These are phyloP conservation scores for Arachnopeziza araneosa DNA, from an alignment of 2,329 filamentous ascomycete genomes.

Conservation along the genomic window DNA sequence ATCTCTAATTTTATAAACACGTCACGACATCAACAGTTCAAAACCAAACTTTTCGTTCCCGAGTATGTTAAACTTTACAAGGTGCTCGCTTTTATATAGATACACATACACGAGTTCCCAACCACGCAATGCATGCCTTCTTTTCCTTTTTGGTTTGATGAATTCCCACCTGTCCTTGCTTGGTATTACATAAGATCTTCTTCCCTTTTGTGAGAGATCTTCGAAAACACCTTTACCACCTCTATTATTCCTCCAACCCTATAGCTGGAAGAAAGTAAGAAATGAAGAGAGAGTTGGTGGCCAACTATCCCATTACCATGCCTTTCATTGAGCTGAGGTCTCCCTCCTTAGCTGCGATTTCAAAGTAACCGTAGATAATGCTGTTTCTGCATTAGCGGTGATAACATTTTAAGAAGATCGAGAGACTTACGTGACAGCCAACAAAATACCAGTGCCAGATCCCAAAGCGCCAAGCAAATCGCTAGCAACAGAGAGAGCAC, in stretches of 20 bases:
- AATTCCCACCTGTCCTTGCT: background rate
- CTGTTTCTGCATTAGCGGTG: conserved; percentile 42
- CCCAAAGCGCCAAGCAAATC: conserved; percentile 94
- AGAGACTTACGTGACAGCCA: conserved; percentile 91
- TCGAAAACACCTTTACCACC: background rate
- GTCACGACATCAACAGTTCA: background rate
- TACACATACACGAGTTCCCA: background rate
- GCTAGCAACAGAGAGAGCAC: conserved; percentile 89
- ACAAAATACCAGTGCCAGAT: conserved; percentile 93
- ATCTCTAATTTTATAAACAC: background rate
- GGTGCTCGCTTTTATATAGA: background rate
- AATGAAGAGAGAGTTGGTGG: background rate
- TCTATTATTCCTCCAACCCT: background rate
- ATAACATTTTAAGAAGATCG: background rate
- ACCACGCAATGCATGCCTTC: background rate
- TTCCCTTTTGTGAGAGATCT: background rate
- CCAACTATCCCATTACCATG: conserved; percentile 61
- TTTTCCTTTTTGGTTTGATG: background rate
- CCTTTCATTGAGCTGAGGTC: conserved; percentile 80
- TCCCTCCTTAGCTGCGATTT: conserved; percentile 98
- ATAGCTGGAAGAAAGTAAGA: background rate
- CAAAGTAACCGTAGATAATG: conserved; percentile 99
- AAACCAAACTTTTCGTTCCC: background rate
- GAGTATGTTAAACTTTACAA: background rate
- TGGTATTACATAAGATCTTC: background rate